Evolutionary conservation across 768 basidiomycete genomes (phyloP), one percentile per base, ranked within the genome.

Genomic region (Xerocomellus intermedius): DNA sequence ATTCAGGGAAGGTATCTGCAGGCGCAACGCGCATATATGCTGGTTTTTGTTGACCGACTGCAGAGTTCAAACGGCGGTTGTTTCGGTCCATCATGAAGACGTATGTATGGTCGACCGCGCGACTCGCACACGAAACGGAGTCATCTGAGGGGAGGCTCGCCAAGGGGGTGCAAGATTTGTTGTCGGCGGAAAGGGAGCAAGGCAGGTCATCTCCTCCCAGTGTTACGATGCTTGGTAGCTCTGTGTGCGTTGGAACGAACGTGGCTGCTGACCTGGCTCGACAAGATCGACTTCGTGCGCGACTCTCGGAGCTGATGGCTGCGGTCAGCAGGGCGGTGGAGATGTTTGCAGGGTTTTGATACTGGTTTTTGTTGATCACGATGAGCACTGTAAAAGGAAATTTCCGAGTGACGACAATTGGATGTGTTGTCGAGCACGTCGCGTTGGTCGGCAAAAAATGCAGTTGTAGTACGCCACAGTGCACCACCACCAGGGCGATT

Each of bases 151-250:
- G 37, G 0, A 35, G 24, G n/a, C 52, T 72, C 4, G 44, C 37
- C 16, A 32, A 33, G 12, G 65, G 46, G 0, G 53, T 70, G 41
- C 53, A 63, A n/a, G 59, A 2, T 0, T 13, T 73, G 50, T 16
- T 68, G 32, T 33, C 49, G 36, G 57, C 55, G 4, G 62, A 64
- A 38, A 54, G 55, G 48, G 70, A 72, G 45, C 69, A 73, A 72
- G 70, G 70, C 72, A 73, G 61, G 72, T 72, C 56, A 38, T 69
- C 70, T 63, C 57, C 35, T 36, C 49, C 50, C 19, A 28, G 51
- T 44, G 36, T 13, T 35, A 58, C 60, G 30, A 35, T 61, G 19
- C 35, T 64, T 24, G 71, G 68, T 73, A 71, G 61, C 48, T 56
- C 36, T 44, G 47, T 53, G 44, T 51, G 42, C 8, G 30, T n/a